Percentiles rank a stretch among this genome's conserved stretches.
Evolutionary conservation across 2,329 filamentous ascomycete genomes (phyloP).

Genomic region (Alternaria sp.): DNA sequence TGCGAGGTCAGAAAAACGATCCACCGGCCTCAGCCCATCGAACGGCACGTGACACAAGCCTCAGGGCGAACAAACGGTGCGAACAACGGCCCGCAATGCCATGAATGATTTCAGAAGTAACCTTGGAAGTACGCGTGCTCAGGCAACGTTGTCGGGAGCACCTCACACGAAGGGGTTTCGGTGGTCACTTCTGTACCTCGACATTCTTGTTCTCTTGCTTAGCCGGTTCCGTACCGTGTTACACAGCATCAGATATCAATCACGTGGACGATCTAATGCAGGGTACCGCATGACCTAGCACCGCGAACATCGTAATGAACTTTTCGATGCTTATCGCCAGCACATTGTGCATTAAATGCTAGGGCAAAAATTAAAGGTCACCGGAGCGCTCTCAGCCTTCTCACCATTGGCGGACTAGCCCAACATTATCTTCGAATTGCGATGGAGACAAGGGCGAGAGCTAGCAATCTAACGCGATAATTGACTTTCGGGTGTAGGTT

Average conservation of each 20-base stretch:
- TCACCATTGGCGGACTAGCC: neutral
- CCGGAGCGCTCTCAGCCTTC: neutral
- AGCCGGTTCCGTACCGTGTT: constrained; percentile 19
- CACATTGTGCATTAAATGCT: constrained; percentile 1
- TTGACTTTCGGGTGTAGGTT: neutral
- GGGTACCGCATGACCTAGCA: constrained; percentile 6
- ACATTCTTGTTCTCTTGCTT: neutral
- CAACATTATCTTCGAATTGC: neutral
- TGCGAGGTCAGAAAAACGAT: neutral
- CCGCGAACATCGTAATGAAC: neutral
- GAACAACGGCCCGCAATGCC: neutral
- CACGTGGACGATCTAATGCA: constrained; percentile 19
- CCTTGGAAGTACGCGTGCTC: neutral
- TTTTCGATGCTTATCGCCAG: constrained; percentile 1
- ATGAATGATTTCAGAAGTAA: neutral
- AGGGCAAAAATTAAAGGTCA: neutral
- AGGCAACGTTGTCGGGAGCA: neutral
- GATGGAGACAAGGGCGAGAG: neutral
- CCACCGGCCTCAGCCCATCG: neutral
- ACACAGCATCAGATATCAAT: constrained; percentile 18
- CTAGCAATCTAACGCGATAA: neutral
- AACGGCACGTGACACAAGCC: neutral
- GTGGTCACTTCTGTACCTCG: neutral
- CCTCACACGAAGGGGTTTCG: neutral
- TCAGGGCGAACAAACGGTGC: neutral